Base-by-base conservation (phyloP, 192 early-diverging fungal genomes). In the Backusella westeae region DNA sequence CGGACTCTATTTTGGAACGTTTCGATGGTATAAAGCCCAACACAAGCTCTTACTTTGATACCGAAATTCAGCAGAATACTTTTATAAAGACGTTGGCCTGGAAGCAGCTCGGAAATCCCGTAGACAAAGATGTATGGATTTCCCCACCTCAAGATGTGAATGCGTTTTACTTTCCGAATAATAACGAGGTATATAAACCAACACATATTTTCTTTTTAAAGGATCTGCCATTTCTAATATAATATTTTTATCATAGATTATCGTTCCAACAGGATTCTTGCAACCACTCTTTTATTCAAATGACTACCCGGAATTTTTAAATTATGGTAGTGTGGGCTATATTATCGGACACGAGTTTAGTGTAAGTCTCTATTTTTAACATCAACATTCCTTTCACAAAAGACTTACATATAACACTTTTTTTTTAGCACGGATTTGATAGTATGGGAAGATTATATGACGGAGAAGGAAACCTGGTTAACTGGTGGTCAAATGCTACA, bases 401-500 rank as follows among this genome's bases (percentile, higher is more conserved):
- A 38, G 29, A 67, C 3, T 68, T 34, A 68, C 21, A 68, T 66
- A 41, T 38, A 35, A n/a, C 34, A 39, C 6, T 26, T 7, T 41
- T n/a, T 23, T 17, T 53, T 68, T 80, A 75, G 21, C 88, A 89
- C 70, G 87, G 77, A 6, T 89, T 89, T 66, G 88, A 89, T 42
- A 83, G 89, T 44, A 72, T 42, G 19, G 87, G 87, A 34, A 79
- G 79, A 3, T 63, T 73, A 34, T 89, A 81, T 53, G 86, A 89
- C 17, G 36, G 67, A 10, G 19, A 69, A 15, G 84, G 84, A 38
- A 69, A 70, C 19, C 23, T 78, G 21, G 39, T 36, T 6, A 29
- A 85, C 42, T 94, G 93, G 93, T 94, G 92, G 92, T 86, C 90
- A 15, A 86, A 90, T 38, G 66, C 74, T 23, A 92, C 91, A 5